A percentile compares a stretch with the other conserved stretches of the same genome.
These are phyloP conservation scores for Pythium folliculosum DNA, from an alignment of 352 stramenopile genomes.

Conservation along the genomic window DNA sequence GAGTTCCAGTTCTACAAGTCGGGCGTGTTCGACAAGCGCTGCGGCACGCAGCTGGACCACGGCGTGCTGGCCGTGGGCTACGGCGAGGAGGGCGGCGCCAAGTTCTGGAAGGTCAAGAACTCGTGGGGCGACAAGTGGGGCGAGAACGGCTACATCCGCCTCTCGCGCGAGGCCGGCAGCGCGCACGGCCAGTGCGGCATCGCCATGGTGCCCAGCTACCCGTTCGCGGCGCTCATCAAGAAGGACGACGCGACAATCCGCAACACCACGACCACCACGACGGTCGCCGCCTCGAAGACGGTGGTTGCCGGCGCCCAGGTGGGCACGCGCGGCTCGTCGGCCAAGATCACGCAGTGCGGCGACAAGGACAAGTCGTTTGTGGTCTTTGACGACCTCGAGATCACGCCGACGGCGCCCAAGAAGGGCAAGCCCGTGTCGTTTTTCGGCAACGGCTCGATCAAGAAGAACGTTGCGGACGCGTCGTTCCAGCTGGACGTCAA, in stretches of 20 bases:
- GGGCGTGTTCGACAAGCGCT: conserved; percentile 88
- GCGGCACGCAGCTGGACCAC: conserved; percentile 95
- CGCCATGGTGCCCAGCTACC: conserved; percentile 74
- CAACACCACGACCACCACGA: conserved; percentile 24
- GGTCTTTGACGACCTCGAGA: conserved; percentile 67
- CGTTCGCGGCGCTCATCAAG: conserved; percentile 46
- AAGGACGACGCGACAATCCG: conserved; percentile 17
- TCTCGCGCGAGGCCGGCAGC: conserved; percentile 74
- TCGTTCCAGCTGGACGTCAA: conserved; percentile 77
- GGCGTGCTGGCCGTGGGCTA: conserved; percentile 97
- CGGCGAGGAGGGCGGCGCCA: conserved; percentile 80
- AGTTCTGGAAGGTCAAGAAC: conserved; percentile 98
- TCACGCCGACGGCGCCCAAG: conserved; percentile 64
- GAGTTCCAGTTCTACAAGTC: conserved; percentile 97
- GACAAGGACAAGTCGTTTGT: conserved; percentile 64
- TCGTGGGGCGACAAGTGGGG: conserved; percentile 95
- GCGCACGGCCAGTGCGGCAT: conserved; percentile 70
- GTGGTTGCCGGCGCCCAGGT: conserved; percentile 22
- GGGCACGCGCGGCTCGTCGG: conserved; percentile 64
- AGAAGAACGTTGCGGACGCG: conserved; percentile 59
- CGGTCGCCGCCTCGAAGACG: conserved; percentile 15
- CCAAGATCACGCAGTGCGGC: conserved; percentile 82
- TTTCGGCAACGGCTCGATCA: conserved; percentile 67
- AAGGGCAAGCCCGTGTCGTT: conserved; percentile 78
- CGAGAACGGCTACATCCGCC: conserved; percentile 91